Conservation (phyloP, 169 alveolate species). For the Babesia divergens region DNA sequence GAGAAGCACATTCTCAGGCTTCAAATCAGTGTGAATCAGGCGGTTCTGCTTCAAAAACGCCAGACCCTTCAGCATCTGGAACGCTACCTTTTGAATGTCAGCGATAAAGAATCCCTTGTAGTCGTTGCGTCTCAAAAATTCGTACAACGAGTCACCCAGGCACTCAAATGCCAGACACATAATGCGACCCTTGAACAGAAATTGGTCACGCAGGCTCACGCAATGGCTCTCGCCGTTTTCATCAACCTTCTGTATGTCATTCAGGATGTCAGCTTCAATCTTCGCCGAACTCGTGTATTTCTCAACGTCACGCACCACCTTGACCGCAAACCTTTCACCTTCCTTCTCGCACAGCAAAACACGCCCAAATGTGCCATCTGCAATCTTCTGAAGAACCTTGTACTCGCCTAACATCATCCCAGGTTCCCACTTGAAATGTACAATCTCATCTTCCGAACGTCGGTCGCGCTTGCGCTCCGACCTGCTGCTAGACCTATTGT, state of each 20-base stretch:
- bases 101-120: conserved; percentile 89
- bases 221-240: conserved; percentile 83
- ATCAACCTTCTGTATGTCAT: conserved; percentile 84
- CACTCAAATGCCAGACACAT: conserved; percentile 94
- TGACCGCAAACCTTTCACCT: conserved; percentile 85
- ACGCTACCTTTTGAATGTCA: conserved; percentile 89
- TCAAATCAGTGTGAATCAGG: conserved; percentile 98
- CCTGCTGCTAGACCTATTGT: background rate
- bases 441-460: conserved; percentile 16
- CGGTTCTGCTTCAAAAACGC: conserved; percentile 86
- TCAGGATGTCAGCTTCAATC: conserved; percentile 91
- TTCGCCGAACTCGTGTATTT: conserved; percentile 94
- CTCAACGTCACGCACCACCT: conserved; percentile 90
- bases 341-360: conserved; percentile 87
- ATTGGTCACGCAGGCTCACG: conserved; percentile 86
- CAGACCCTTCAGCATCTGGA: conserved; percentile 88
- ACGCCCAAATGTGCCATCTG: conserved; percentile 99
- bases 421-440: conserved; percentile 68
- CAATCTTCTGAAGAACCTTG: conserved; percentile 83
- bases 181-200: conserved; percentile 81
- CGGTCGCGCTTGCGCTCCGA: conserved; percentile 14
- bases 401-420: conserved; percentile 78
- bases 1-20: conserved; percentile 95
- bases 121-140: conserved; percentile 88
- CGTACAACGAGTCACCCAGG: conserved; percentile 93